Conservation (phyloP, 140 eudicot genomes). For the Eryngium alpinum region DNA sequence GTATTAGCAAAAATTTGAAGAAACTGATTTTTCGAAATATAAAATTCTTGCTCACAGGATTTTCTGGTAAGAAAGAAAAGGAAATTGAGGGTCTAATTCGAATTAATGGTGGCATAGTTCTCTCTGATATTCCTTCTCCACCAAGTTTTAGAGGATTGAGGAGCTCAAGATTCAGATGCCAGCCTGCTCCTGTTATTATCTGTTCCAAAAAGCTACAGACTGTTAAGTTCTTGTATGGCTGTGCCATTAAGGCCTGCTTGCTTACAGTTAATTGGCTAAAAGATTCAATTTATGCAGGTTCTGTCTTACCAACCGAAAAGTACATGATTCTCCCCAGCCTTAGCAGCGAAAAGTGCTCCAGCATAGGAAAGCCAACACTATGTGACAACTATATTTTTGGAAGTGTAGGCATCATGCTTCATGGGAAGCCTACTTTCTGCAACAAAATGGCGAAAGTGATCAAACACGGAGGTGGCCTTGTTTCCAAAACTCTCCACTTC, state of each 20-base stretch:
- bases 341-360: conserved; percentile 11
- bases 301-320: conserved; percentile 49
- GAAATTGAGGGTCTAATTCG: conserved; percentile 52
- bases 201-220: conserved; percentile 64
- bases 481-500: conserved; percentile 65
- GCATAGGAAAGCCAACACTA: conserved; percentile 28
- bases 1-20: conserved; percentile 18
- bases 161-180: conserved; percentile 27
- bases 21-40: conserved; percentile 39
- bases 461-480: conserved; percentile 78
- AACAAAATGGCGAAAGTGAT: conserved; percentile 49
- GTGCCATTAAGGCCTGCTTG: conserved; percentile 60
- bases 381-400: conserved; percentile 30
- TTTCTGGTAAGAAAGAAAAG: conserved; percentile 50
- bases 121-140: conserved; percentile 59
- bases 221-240: conserved; percentile 70
- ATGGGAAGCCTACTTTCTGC: conserved; percentile 56
- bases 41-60: conserved; percentile 68
- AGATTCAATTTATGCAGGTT: conserved; percentile 60
- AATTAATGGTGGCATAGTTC: conserved; percentile 63
- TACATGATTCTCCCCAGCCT: conserved; percentile 43
- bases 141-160: conserved; percentile 39
- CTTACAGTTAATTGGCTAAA: conserved; percentile 60
- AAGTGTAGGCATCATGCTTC: conserved; percentile 63
- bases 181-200: conserved; percentile 42